Base-by-base conservation (phyloP, 306 rosid species). In the Acmispon strigosus region DNA sequence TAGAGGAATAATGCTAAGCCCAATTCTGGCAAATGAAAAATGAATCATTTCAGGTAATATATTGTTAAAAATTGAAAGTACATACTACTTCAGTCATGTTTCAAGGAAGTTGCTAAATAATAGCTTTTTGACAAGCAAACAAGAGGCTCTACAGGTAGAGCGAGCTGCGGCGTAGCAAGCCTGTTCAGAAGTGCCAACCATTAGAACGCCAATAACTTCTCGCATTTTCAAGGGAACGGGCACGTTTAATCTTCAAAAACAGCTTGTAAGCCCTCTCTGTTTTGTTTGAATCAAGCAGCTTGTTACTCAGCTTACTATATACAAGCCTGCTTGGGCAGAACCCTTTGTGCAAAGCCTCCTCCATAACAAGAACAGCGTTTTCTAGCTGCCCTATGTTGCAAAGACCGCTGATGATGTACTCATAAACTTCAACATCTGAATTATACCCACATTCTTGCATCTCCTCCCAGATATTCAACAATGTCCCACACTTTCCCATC, bases 341-440 rank as follows among this genome's bases (percentile, higher is more conserved):
- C 8, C 96, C 96, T 67, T 80, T 81, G 42, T 70, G 61, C 78
- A 93, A 65, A 75, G 81, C 85, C 86, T 93, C 98, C 83, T 90
- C 97, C 98, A 88, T 87, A 66, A 87, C 97, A 80, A 84, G 92
- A 80, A 85, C 92, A 15, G 94, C 97, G 80, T 83, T 87, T 70
- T 93, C 97, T 66, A 93, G 92, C 66, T 88, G 94, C 68, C 96
- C 98, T 12, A 80, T 54, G 74, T 83, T 88, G 81, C 91, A 88
- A 72, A 90, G 97, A 52, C 98, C 96, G 57, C 60, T 72, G 20
- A 88, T 83, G 71, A 86, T 82, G 74, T 72, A 83, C 84, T 90
- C 97, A 53, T 93, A 93, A 76, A 86, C 91, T 76, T 90, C 89
- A 65, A 69, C 52, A 62, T 90, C 98, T 5, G 91, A 81, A 58